These are phyloP conservation scores for Fusarium citri DNA, from an alignment of 2,329 filamentous ascomycete genomes.

Conservation along the genomic window DNA sequence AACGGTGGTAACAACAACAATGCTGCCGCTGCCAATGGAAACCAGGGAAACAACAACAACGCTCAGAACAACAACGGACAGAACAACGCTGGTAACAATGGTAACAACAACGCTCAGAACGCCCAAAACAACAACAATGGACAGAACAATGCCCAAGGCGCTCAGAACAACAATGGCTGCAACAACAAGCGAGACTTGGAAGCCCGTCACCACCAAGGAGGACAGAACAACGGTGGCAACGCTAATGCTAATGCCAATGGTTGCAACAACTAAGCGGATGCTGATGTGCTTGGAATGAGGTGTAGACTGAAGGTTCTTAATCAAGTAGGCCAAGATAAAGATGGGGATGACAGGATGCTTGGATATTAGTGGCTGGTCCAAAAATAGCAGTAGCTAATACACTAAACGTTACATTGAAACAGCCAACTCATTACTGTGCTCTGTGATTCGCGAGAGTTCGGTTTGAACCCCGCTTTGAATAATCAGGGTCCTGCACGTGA, in stretches of 20 bases:
- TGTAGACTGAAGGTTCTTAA: background rate
- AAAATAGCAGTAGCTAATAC: background rate
- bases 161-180: constrained; percentile 1
- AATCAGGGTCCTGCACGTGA: constrained; percentile 24
- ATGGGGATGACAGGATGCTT: background rate
- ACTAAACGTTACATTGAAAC: background rate
- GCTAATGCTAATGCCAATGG: background rate
- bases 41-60: background rate
- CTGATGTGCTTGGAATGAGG: background rate
- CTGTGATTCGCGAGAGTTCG: background rate
- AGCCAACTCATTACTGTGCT: background rate
- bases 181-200: constrained; percentile 12
- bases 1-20: background rate
- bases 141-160: background rate
- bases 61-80: background rate
- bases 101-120: background rate
- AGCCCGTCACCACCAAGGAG: constrained; percentile 14
- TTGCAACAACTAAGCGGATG: constrained; percentile 13
- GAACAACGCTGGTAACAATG: background rate
- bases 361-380: constrained; percentile 5
- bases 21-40: background rate
- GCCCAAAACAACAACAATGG: background rate
- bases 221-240: background rate
- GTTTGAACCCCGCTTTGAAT: background rate
- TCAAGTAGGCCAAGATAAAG: too few species aligned